Conservation (phyloP, 1,284 basidiomycete species). For the Leccinum pachyderme region DNA sequence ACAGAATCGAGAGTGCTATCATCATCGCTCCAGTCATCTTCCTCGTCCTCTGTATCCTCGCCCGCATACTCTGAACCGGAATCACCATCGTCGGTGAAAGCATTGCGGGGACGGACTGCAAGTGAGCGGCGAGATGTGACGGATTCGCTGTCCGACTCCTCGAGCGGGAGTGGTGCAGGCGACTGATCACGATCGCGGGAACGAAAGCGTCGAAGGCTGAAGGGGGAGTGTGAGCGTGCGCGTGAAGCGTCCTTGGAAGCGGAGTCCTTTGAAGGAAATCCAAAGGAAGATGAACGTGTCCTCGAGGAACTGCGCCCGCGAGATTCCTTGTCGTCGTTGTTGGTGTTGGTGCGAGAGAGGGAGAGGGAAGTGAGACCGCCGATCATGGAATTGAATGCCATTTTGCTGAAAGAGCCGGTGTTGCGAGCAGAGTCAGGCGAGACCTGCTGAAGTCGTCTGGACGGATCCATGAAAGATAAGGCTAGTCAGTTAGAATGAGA, state of each 20-base stretch:
- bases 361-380: constrained; percentile 60
- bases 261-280: constrained; percentile 23
- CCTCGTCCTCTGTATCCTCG: constrained; percentile 46
- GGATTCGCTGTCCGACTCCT: constrained; percentile 64
- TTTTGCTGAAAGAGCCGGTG: constrained; percentile 55
- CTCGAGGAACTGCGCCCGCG: constrained; percentile 48
- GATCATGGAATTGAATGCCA: constrained; percentile 69
- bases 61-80: constrained; percentile 54
- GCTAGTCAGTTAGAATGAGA: no score
- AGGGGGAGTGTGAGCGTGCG: constrained; percentile 71
- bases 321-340: constrained; percentile 34
- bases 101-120: constrained; percentile 48
- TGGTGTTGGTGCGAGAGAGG: constrained; percentile 52
- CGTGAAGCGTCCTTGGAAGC: constrained; percentile 38
- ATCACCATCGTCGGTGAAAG: constrained; percentile 52
- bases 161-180: constrained; percentile 68
- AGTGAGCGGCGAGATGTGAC: constrained; percentile 34
- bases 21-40: constrained; percentile 52
- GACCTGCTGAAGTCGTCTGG: no score
- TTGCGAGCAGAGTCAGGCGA: constrained; percentile 22
- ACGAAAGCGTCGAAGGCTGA: constrained; percentile 59
- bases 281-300: constrained; percentile 52
- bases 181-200: constrained; percentile 60
- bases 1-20: constrained; percentile 66
- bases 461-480: no score